Base-by-base conservation (phyloP, 495 filamentous ascomycete species). In the Neurospora tetraspora region DNA sequence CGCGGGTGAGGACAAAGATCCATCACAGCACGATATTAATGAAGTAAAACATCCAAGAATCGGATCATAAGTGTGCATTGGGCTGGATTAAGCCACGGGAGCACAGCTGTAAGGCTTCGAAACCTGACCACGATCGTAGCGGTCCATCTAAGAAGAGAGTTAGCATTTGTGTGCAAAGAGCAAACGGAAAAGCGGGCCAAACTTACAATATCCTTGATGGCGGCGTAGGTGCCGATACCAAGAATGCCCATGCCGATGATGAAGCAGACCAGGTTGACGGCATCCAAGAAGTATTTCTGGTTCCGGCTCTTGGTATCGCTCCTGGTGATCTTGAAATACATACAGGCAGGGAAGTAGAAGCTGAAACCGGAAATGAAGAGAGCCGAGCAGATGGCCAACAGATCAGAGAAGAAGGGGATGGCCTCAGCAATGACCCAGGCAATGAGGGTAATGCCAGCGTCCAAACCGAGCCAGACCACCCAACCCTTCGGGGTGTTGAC, bases 381-480 rank as follows among this genome's bases (percentile, higher is more conserved):
- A 5, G 89, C 85, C 18, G 89, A 89, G 43, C 88, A 83, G 72
- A 89, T 84, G 31, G 85, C 85, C 23, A 93, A 81, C 70, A 94
- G 78, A 70, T 88, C 85, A 75, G 86, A 89, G 82, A 94, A 94
- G 75, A 91, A 88, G 0, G 92, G 92, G 37, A 94, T 91, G 2
- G 89, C 87, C 72, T 89, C 85, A 11, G 91, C 90, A 75, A 94
- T 89, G 72, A 93, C 81, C 89, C 90, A 94, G 9, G 90, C 89
- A 9, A 92, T 61, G 10, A 90, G 68, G 80, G 91, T 93, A 37
- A 93, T 81, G 69, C 73, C 68, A n/a, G 85, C 71, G 5, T 87
- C 85, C 27, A 93, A 88, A 16, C 74, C 81, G 5, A 89, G 73
- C 92, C 92, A 94, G 5, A 84, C 82, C 39, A 83, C 68, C 84